These are phyloP conservation scores for Eimeria zaria DNA, from an alignment of 169 alveolate genomes.

Conservation along the genomic window DNA sequence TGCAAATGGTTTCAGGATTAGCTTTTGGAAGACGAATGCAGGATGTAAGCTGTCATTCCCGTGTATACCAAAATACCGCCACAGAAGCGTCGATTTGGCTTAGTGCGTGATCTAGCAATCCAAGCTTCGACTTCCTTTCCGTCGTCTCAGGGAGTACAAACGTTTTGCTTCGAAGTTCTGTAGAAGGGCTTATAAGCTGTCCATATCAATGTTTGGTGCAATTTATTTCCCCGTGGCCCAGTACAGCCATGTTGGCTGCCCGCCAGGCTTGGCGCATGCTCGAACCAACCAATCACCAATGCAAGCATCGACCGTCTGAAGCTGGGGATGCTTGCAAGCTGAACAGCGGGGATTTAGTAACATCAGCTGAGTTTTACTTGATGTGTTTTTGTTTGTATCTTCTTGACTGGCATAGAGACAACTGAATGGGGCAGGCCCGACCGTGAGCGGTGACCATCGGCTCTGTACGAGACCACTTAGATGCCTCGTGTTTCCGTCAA, in stretches of 20 bases:
- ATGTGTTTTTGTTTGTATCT: neutral
- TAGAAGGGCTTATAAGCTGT: neutral
- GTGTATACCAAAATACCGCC: neutral
- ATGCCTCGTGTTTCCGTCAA: neutral
- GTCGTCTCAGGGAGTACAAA: neutral
- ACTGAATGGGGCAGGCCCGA: constrained; percentile 6
- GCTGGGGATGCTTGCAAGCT: neutral
- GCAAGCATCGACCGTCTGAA: neutral
- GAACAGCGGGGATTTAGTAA: neutral
- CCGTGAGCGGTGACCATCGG: neutral
- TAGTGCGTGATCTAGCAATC: neutral
- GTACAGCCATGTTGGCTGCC: neutral
- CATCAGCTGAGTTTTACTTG: neutral
- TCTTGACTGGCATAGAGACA: neutral
- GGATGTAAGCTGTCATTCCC: neutral
- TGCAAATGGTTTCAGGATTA: neutral
- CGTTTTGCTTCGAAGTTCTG: neutral
- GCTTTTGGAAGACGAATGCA: no score
- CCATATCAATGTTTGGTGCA: neutral
- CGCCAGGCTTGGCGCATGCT: neutral
- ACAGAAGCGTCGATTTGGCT: neutral
- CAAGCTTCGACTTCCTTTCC: neutral
- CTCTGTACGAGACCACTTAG: neutral
- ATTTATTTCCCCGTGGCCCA: neutral
- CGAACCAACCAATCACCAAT: neutral